A percentile compares a stretch with the other conserved stretches of the same genome.
Conservation (phyloP, 2,329 filamentous ascomycete species). For the Epichloe gansuensis region DNA sequence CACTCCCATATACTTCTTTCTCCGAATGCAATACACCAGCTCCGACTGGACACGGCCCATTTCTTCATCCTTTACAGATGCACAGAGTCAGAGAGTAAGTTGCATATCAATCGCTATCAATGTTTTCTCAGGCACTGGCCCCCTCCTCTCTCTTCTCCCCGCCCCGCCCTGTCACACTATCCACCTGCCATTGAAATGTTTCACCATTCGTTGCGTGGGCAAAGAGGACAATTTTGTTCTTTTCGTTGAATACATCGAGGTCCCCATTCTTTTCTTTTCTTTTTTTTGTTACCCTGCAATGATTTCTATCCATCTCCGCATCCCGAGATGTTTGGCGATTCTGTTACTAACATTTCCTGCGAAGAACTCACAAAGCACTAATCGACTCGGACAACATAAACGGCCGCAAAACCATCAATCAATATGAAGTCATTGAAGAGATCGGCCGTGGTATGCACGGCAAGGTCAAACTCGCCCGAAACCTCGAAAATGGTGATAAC, state of each 20-base stretch:
- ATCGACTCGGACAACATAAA: constrained; percentile 83
- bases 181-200: not conserved
- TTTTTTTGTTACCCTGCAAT: not conserved
- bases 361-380: constrained; percentile 75
- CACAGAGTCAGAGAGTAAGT: constrained; percentile 68
- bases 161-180: not conserved
- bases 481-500: constrained; percentile 60
- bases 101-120: not conserved
- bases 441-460: constrained; percentile 92
- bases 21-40: constrained; percentile 44
- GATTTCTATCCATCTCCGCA: not conserved
- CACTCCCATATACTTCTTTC: constrained; percentile 27
- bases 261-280: too few species aligned
- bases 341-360: not conserved
- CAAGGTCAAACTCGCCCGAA: constrained; percentile 90
- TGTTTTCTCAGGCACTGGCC: not conserved
- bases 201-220: too few species aligned
- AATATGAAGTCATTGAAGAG: constrained; percentile 95
- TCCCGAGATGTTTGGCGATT: too few species aligned
- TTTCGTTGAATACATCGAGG: too few species aligned
- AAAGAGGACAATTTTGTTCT: too few species aligned
- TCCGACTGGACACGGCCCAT: constrained; percentile 41
- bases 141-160: not conserved
- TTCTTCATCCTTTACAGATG: constrained; percentile 58
- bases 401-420: constrained; percentile 91